These are phyloP conservation scores for Laguncularia racemosa DNA, from an alignment of 345 rosid species.

Conservation along the genomic window DNA sequence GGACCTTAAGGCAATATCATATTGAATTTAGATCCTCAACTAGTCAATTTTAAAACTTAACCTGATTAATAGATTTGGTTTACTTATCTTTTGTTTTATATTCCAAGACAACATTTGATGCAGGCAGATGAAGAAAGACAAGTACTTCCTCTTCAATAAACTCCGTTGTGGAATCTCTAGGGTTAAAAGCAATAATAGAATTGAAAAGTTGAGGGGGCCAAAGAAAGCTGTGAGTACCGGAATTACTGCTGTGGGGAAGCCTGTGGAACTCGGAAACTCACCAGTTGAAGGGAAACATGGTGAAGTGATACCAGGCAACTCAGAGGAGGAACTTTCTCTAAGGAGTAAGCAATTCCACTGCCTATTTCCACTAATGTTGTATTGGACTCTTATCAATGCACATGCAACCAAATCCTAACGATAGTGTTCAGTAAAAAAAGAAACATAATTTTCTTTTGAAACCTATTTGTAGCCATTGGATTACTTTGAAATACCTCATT, in stretches of 20 bases:
- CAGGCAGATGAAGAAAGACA: conserved; percentile 56
- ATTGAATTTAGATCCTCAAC: too few species aligned
- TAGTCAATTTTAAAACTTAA: too few species aligned
- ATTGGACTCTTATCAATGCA: neutral
- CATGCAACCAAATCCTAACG: neutral
- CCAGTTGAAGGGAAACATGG: conserved; percentile 24
- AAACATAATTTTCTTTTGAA: too few species aligned
- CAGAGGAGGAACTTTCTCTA: conserved; percentile 2
- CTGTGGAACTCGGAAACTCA: neutral
- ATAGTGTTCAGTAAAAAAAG: too few species aligned
- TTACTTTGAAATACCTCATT: too few species aligned
- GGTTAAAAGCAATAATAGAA: conserved; percentile 32
- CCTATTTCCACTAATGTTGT: neutral
- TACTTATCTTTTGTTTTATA: too few species aligned
- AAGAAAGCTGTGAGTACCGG: conserved; percentile 9
- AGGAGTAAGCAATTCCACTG: conserved; percentile 19
- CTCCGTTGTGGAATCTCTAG: conserved; percentile 43
- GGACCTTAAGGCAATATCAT: too few species aligned
- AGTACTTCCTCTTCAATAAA: conserved; percentile 32
- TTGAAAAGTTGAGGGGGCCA: conserved; percentile 31
- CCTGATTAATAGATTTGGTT: too few species aligned
- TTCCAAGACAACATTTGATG: neutral
- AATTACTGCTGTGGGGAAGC: neutral
- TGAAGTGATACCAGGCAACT: conserved; percentile 49
- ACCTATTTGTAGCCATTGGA: too few species aligned